Base-by-base conservation (phyloP, 805 yeast genomes). In the Jamesozyma piceae region DNA sequence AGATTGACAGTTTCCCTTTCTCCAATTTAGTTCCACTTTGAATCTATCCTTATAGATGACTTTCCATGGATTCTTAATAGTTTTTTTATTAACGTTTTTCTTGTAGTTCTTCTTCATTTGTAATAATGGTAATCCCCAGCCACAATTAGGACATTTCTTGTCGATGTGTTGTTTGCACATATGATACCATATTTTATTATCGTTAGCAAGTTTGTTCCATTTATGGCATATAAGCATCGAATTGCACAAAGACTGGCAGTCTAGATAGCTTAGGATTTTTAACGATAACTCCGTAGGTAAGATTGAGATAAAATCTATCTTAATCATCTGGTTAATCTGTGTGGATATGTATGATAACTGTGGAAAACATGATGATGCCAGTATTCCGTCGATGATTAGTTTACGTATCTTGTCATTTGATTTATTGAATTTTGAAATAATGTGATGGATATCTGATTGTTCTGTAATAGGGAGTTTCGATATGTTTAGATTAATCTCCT, bases 131-230 rank as follows among this genome's bases (percentile, higher is more conserved):
- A 92, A 71, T 4, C 98, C 98, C 98, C 98, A 92, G 14, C 98
- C 98, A 66, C 98, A 92, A 57, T 86, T 86, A 32, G 96, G 95
- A 66, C 98, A 92, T 63, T 92, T 92, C 46, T 95, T 74, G 65
- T 92, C 98, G 43, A 92, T 92, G 63, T 92, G 98, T 65, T 92
- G 98, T 60, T 88, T 95, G 59, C 98, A 92, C 88, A 92, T 82
- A 51, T 90, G 89, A 60, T 90, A 92, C 98, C 98, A 92, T 2
- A 92, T 97, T 39, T 94, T 67, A 57, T 92, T 97, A 59, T 90
- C 97, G 62, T 92, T 96, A 1, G 98, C 97, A 45, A 92, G 67
- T 43, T 68, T 67, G 58, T 85, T 80, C 98, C 98, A 92, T 41
- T 75, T 77, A 41, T 78, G 75, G 27, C 89, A 82, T 2, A 92